These are phyloP conservation scores for Claviceps lovelessii DNA, from an alignment of 2,329 filamentous ascomycete species.

Conservation along the genomic window DNA sequence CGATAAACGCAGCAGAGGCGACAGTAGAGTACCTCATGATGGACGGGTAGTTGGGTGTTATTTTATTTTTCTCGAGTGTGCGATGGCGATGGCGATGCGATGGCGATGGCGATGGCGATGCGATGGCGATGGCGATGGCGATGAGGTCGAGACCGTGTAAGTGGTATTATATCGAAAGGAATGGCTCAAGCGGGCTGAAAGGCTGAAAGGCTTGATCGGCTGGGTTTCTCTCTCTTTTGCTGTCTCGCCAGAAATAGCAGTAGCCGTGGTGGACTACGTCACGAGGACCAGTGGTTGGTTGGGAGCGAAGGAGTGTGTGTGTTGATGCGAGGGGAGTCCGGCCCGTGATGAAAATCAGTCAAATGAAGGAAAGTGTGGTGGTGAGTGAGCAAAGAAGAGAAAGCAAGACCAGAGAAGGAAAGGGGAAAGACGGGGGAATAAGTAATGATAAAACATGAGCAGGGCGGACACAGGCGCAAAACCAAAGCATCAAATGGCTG, in stretches of 20 bases:
- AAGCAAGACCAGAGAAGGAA: neutral
- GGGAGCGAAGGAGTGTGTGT: conserved; percentile 6
- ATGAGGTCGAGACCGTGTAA: neutral
- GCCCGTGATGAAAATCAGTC: conserved; percentile 5
- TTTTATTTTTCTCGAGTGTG: neutral
- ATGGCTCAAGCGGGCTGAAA: neutral
- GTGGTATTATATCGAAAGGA: conserved; percentile 3
- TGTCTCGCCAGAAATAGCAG: neutral
- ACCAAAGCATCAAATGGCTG: neutral
- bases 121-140: too few relatives aligned
- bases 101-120: neutral
- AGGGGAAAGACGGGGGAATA: neutral
- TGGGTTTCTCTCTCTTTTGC: neutral
- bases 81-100: neutral
- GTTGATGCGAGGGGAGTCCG: conserved; percentile 4
- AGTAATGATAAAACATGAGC: neutral
- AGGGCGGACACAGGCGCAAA: neutral
- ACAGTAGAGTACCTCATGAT: conserved; percentile 28
- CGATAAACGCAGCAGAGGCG: conserved; percentile 20
- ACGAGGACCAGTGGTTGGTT: neutral
- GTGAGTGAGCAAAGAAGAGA: neutral
- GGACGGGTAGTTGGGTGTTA: neutral
- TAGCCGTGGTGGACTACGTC: neutral
- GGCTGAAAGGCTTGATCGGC: neutral
- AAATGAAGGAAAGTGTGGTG: conserved; percentile 6